These are phyloP conservation scores for Botryotinia globosa DNA, from an alignment of 2,329 filamentous ascomycete genomes.

Conservation along the genomic window DNA sequence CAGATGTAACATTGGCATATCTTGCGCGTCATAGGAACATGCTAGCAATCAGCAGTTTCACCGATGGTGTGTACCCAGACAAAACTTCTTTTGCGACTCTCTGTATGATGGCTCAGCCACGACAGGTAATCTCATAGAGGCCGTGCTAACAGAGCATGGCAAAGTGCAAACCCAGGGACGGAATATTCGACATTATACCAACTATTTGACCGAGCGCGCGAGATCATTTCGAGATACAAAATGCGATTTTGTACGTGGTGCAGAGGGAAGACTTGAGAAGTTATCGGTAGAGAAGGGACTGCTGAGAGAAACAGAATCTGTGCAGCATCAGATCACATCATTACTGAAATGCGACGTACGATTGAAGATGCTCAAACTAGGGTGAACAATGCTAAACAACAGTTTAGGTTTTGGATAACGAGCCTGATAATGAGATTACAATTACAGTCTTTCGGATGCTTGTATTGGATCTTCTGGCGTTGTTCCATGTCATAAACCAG, in stretches of 20 bases:
- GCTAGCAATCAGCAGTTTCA: conserved; percentile 85
- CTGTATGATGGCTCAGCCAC: conserved; percentile 25
- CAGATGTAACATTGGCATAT: conserved; percentile 82
- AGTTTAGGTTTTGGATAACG: conserved; percentile 73
- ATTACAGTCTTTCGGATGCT: conserved; percentile 89
- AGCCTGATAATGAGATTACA: conserved; percentile 94
- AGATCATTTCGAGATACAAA: conserved; percentile 80
- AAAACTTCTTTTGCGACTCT: conserved; percentile 1
- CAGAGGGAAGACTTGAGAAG: conserved; percentile 79
- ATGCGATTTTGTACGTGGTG: conserved; percentile 83
- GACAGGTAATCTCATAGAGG: conserved; percentile 26
- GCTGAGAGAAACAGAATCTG: conserved; percentile 82
- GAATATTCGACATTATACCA: conserved; percentile 89
- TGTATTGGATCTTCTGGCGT: conserved; percentile 80
- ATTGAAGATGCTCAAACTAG: conserved; percentile 28
- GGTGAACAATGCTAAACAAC: conserved; percentile 24
- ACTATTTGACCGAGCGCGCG: conserved; percentile 80
- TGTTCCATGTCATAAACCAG: conserved; percentile 96
- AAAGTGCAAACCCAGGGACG: conserved; percentile 89
- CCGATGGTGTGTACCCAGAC: conserved; percentile 66
- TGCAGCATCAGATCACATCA: conserved; percentile 83
- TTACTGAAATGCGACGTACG: conserved; percentile 86
- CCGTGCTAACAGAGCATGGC: conserved; percentile 41
- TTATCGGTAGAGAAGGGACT: conserved; percentile 89
- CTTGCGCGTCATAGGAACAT: conserved; percentile 78